Evolutionary conservation across 305 asterid species (phyloP).

Genomic region (Nicotiana rustica): DNA sequence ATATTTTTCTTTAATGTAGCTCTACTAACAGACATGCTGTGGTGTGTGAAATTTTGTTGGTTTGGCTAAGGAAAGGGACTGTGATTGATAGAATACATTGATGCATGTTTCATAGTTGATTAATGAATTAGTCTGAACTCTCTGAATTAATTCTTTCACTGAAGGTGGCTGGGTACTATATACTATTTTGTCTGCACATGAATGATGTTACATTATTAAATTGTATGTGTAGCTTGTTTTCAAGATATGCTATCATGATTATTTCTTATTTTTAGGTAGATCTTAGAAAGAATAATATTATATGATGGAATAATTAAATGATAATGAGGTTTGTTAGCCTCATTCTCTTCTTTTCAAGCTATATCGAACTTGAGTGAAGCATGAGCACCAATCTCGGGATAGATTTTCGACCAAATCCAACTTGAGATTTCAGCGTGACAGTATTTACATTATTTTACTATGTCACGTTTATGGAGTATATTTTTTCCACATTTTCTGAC

Average conservation of each 20-base stretch:
- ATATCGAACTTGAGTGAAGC: slow-evolving; percentile 48
- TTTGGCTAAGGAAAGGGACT: slow-evolving; percentile 40
- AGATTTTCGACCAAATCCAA: slow-evolving; percentile 58
- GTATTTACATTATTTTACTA: neutral
- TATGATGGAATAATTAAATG: slow-evolving; percentile 45
- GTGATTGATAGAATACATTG: slow-evolving; percentile 40
- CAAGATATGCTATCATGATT: slow-evolving; percentile 54
- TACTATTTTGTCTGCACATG: neutral
- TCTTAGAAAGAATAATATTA: slow-evolving; percentile 35
- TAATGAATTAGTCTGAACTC: too few species aligned
- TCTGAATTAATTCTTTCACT: slow-evolving; percentile 35
- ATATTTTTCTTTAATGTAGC: slow-evolving; percentile 31
- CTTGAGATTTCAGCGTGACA: slow-evolving; percentile 62
- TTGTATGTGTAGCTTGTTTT: slow-evolving; percentile 31
- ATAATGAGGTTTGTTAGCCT: slow-evolving; percentile 33
- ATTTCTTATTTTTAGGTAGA: slow-evolving; percentile 57
- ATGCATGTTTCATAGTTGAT: slow-evolving; percentile 42
- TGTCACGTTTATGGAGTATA: too few species aligned
- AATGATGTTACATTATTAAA: slow-evolving; percentile 17
- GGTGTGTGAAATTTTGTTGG: slow-evolving; percentile 38
- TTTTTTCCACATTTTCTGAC: too few species aligned
- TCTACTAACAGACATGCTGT: slow-evolving; percentile 4
- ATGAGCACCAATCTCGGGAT: slow-evolving; percentile 51
- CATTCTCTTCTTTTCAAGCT: slow-evolving; percentile 37
- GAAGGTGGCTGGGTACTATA: slow-evolving; percentile 38